Evolutionary conservation across 75 land plant genomes (phyloP).

Genomic region (Gnetum montanum): DNA sequence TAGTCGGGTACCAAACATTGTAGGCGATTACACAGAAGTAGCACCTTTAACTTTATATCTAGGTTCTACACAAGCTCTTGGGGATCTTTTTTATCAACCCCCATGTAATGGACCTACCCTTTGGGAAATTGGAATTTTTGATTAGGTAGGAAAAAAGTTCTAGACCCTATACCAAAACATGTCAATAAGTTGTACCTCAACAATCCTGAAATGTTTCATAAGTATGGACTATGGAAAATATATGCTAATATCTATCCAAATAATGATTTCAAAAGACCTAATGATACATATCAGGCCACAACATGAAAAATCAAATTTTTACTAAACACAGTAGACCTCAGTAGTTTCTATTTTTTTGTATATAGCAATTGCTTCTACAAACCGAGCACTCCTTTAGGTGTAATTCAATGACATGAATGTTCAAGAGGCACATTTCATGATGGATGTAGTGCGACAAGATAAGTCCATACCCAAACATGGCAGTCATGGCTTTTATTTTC

Average conservation of each 20-base stretch:
- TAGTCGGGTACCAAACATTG: constrained; percentile 30
- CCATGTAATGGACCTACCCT: constrained; percentile 38
- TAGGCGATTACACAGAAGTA: constrained; percentile 31
- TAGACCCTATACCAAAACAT: constrained; percentile 25
- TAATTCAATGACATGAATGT: constrained; percentile 35
- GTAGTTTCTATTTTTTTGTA: constrained; percentile 33
- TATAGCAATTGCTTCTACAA: constrained; percentile 41
- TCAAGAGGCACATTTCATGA: constrained; percentile 31
- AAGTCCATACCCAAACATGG: constrained; percentile 81
- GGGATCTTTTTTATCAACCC: constrained; percentile 26
- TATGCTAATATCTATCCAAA: constrained; percentile 57
- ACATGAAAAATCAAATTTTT: constrained; percentile 57
- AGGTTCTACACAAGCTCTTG: constrained; percentile 30
- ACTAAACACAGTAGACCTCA: constrained; percentile 15
- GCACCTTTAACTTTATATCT: no score
- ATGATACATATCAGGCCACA: constrained; percentile 21
- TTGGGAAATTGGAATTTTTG: constrained; percentile 50
- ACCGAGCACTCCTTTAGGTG: constrained; percentile 30
- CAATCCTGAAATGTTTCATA: constrained; percentile 41
- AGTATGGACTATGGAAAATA: constrained; percentile 70
- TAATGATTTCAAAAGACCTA: constrained; percentile 23
- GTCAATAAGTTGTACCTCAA: constrained; percentile 33
- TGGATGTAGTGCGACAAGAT: constrained; percentile 42
- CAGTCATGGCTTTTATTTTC: constrained; percentile 55
- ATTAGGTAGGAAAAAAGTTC: constrained; percentile 32